Conservation (phyloP, 108 stramenopile species). For the Epithemia pelagica region DNA sequence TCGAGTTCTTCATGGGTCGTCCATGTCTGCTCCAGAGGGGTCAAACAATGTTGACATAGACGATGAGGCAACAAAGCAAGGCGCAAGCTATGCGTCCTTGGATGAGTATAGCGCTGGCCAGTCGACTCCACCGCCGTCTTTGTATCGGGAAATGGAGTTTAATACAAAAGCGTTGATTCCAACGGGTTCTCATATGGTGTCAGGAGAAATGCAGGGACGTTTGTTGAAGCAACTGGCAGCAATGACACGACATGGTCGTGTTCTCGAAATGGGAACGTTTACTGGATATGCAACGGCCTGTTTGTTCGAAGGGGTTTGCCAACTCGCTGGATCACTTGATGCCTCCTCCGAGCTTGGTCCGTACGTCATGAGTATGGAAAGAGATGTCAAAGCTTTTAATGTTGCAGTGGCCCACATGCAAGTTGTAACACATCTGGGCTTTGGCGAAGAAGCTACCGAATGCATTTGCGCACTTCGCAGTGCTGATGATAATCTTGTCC, state of each 20-base stretch:
- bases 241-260: conserved; percentile 64
- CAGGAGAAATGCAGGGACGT: conserved; percentile 72
- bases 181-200: conserved; percentile 84
- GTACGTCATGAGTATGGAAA: conserved; percentile 73
- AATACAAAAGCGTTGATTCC: conserved; percentile 65
- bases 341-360: conserved; percentile 46
- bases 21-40: not conserved
- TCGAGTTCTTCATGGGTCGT: conserved; percentile 43
- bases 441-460: conserved; percentile 48
- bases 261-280: conserved; percentile 91
- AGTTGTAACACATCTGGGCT: conserved; percentile 44
- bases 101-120: conserved; percentile 72
- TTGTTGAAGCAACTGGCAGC: conserved; percentile 69
- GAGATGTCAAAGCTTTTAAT: conserved; percentile 63
- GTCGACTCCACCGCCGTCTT: conserved; percentile 44
- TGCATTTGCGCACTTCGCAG: conserved; percentile 30
- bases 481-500: conserved; percentile 11
- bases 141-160: conserved; percentile 61
- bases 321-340: not conserved
- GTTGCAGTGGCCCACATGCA: conserved; percentile 64
- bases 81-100: conserved; percentile 8
- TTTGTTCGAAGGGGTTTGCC: conserved; percentile 53
- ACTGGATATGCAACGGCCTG: conserved; percentile 89
- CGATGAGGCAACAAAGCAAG: not conserved
- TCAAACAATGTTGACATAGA: not conserved